phyloP scores from a whole-genome alignment of 1,284 basidiomycete species.

The Irpex rosettiformis region DNA sequence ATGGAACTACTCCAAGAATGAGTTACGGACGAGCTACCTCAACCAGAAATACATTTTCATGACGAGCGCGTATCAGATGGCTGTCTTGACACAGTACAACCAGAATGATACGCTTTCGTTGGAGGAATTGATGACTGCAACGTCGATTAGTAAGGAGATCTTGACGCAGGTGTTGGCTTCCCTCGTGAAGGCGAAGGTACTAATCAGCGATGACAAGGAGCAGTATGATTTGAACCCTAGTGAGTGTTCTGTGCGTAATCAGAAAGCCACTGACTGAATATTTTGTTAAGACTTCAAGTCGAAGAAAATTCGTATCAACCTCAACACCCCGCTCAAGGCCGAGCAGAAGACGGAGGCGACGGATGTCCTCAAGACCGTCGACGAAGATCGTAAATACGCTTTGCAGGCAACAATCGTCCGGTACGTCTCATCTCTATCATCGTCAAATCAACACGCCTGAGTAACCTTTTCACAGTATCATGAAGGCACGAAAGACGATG shows the following conservation, averaged over 20 bases:
- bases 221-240: slow-evolving; percentile 94
- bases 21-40: slow-evolving; percentile 89
- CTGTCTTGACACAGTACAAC: slow-evolving; percentile 94
- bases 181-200: slow-evolving; percentile 87
- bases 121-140: slow-evolving; percentile 80
- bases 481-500: slow-evolving; percentile 98
- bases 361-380: slow-evolving; percentile 93
- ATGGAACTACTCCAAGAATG: slow-evolving; percentile 98
- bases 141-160: slow-evolving; percentile 81
- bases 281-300: slow-evolving; percentile 86
- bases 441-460: background rate
- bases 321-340: slow-evolving; percentile 93
- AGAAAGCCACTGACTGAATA: background rate
- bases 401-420: slow-evolving; percentile 98
- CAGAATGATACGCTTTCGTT: slow-evolving; percentile 80
- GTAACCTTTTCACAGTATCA: slow-evolving; percentile 57
- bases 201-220: slow-evolving; percentile 82
- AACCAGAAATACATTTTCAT: slow-evolving; percentile 95
- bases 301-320: slow-evolving; percentile 94
- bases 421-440: slow-evolving; percentile 38
- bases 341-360: slow-evolving; percentile 91
- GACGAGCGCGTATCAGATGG: slow-evolving; percentile 95
- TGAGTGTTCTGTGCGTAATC: slow-evolving; percentile 35
- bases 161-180: slow-evolving; percentile 82
- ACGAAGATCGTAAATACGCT: slow-evolving; percentile 96